Conservation (phyloP, 2,329 filamentous ascomycete species). For the Aspergillus versicolor region DNA sequence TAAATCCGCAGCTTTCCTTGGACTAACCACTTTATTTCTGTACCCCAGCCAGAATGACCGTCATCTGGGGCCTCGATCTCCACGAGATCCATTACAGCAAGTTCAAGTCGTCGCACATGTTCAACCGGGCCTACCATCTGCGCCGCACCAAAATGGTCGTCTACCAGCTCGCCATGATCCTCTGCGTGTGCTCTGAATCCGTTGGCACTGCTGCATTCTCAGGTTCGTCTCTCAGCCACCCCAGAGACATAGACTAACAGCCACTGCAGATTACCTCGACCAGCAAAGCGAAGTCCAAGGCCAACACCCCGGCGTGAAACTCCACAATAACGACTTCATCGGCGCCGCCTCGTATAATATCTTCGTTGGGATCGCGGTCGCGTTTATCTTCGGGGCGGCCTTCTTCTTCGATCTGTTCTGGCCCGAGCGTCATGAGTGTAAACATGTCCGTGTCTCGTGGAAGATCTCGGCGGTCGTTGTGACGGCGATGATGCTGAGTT, state of each 20-base stretch:
- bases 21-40: too few species aligned
- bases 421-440: slow-evolving; percentile 54
- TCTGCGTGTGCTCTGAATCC: slow-evolving; percentile 57
- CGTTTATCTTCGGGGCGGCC: slow-evolving; percentile 57
- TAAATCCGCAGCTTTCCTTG: too few species aligned
- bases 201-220: slow-evolving; percentile 57
- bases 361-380: slow-evolving; percentile 57
- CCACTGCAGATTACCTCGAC: slow-evolving; percentile 51
- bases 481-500: slow-evolving; percentile 45
- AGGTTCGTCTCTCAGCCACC: slow-evolving; percentile 36
- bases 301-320: slow-evolving; percentile 39
- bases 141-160: slow-evolving; percentile 60
- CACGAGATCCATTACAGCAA: slow-evolving; percentile 59
- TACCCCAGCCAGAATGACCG: slow-evolving; percentile 33
- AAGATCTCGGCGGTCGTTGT: slow-evolving; percentile 52
- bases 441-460: slow-evolving; percentile 54
- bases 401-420: slow-evolving; percentile 65
- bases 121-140: slow-evolving; percentile 55
- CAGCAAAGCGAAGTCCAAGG: slow-evolving; percentile 50
- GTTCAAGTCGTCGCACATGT: slow-evolving; percentile 60
- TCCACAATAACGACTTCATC: slow-evolving; percentile 57
- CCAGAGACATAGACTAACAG: neutral
- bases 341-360: slow-evolving; percentile 59
- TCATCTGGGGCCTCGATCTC: slow-evolving; percentile 60
- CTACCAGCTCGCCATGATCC: slow-evolving; percentile 60